These are phyloP conservation scores for Aspergillus saccharolyticus DNA, from an alignment of 495 filamentous ascomycete species.

Conservation along the genomic window DNA sequence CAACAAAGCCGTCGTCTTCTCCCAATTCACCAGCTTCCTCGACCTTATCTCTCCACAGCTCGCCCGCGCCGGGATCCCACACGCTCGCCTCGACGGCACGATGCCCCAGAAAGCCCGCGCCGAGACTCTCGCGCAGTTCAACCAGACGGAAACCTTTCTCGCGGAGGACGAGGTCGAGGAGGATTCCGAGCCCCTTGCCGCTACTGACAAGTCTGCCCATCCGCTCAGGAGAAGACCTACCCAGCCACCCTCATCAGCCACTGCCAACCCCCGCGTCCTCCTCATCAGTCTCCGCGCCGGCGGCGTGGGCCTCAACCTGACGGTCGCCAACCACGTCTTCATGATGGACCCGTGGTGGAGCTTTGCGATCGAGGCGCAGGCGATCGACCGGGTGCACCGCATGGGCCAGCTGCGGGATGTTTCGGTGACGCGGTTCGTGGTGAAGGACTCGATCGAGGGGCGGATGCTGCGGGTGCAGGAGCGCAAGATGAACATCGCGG, in stretches of 20 bases:
- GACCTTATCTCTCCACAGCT: slow-evolving; percentile 82
- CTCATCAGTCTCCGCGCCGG: slow-evolving; percentile 84
- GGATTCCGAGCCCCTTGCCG: slow-evolving; percentile 12
- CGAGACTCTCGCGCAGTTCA: slow-evolving; percentile 68
- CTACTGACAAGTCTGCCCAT: too few relatives aligned
- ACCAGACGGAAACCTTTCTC: slow-evolving; percentile 34
- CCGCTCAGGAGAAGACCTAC: not conserved
- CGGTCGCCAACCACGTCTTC: slow-evolving; percentile 78
- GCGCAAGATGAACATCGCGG: slow-evolving; percentile 81
- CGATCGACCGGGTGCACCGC: slow-evolving; percentile 96
- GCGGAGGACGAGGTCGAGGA: slow-evolving; percentile 24
- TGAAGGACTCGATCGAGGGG: slow-evolving; percentile 86
- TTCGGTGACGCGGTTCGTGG: slow-evolving; percentile 77
- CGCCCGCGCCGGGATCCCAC: slow-evolving; percentile 61
- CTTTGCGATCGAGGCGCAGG: slow-evolving; percentile 92
- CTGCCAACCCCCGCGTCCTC: slow-evolving; percentile 44
- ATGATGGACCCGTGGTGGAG: slow-evolving; percentile 99
- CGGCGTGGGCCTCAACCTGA: slow-evolving; percentile 91
- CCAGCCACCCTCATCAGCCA: slow-evolving; percentile 16
- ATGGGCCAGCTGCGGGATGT: slow-evolving; percentile 94
- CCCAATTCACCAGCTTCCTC: slow-evolving; percentile 95
- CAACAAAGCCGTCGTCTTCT: slow-evolving; percentile 91
- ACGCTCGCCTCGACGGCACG: slow-evolving; percentile 83
- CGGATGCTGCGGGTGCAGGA: slow-evolving; percentile 94
- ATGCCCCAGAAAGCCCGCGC: slow-evolving; percentile 83